Percentiles rank a stretch among this genome's conserved stretches.
Conservation (phyloP, 768 basidiomycete species). For the Tulasnella sp. region DNA sequence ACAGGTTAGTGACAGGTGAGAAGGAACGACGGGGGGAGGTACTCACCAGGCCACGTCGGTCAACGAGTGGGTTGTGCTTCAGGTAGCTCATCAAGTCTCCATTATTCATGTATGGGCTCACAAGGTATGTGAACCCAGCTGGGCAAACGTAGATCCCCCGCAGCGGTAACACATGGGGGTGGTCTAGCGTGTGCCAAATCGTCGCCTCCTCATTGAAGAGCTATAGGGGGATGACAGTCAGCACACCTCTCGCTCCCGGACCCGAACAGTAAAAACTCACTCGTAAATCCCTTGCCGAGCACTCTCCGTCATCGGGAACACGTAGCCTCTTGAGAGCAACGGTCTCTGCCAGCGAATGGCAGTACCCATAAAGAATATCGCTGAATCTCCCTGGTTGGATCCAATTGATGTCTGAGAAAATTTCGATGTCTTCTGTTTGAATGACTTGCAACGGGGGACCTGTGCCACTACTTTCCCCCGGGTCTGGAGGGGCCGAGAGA, state of each 20-base stretch:
- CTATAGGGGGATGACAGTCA: neutral
- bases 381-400: neutral
- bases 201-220: neutral
- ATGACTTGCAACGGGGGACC: neutral
- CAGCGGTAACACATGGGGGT: neutral
- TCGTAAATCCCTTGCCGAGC: neutral
- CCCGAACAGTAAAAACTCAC: neutral
- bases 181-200: neutral
- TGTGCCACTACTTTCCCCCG: neutral
- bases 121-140: neutral
- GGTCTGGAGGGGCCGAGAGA: neutral
- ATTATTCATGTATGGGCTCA: neutral
- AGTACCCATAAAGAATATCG: neutral
- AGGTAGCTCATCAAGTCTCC: neutral
- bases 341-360: neutral
- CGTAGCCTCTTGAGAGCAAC: neutral
- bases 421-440: neutral
- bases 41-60: neutral
- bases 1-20: neutral
- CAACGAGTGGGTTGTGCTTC: neutral
- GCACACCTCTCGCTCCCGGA: neutral
- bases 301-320: neutral
- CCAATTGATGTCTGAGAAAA: neutral
- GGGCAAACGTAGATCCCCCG: neutral
- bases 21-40: neutral